These are phyloP conservation scores for Marchantia paleacea DNA, from an alignment of 225 moss, liverwort and hornwort genomes.

Conservation along the genomic window DNA sequence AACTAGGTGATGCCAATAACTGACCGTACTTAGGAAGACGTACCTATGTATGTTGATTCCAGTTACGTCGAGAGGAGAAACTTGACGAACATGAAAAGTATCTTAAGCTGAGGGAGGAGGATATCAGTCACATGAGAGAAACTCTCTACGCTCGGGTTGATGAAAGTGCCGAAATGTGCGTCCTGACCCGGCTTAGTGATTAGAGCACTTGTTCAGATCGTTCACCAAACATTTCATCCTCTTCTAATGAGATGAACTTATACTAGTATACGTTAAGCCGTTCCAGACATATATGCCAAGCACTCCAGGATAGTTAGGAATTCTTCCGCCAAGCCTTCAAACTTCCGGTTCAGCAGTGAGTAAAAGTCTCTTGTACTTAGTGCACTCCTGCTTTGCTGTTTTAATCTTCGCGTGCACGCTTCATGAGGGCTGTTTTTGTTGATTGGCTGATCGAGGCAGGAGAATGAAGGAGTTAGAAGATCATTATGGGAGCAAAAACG, in stretches of 20 bases:
- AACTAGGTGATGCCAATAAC: not conserved
- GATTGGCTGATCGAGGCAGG: slow-evolving; percentile 31
- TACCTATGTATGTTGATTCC: not conserved
- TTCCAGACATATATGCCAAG: not conserved
- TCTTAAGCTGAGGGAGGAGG: slow-evolving; percentile 55
- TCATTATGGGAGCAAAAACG: slow-evolving; percentile 47
- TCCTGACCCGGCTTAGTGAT: slow-evolving; percentile 1
- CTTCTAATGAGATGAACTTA: not conserved
- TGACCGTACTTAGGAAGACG: not conserved
- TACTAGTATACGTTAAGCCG: too few species aligned
- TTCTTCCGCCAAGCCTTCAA: not conserved
- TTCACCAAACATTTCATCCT: not conserved
- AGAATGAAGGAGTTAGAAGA: slow-evolving; percentile 64
- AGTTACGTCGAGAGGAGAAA: slow-evolving; percentile 62
- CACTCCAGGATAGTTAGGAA: too few species aligned
- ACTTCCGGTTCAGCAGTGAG: not conserved
- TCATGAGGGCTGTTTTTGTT: not conserved
- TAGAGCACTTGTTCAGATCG: too few species aligned
- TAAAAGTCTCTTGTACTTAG: not conserved
- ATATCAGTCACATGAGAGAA: slow-evolving; percentile 45
- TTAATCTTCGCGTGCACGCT: not conserved
- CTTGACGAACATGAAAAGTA: slow-evolving; percentile 53
- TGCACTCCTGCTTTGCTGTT: not conserved
- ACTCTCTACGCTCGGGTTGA: slow-evolving; percentile 55
- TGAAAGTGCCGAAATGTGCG: slow-evolving; percentile 44